Percentiles rank a stretch among this genome's conserved stretches.
Evolutionary conservation across 495 filamentous ascomycete genomes (phyloP).

Genomic region (Penicillium chermesinum): DNA sequence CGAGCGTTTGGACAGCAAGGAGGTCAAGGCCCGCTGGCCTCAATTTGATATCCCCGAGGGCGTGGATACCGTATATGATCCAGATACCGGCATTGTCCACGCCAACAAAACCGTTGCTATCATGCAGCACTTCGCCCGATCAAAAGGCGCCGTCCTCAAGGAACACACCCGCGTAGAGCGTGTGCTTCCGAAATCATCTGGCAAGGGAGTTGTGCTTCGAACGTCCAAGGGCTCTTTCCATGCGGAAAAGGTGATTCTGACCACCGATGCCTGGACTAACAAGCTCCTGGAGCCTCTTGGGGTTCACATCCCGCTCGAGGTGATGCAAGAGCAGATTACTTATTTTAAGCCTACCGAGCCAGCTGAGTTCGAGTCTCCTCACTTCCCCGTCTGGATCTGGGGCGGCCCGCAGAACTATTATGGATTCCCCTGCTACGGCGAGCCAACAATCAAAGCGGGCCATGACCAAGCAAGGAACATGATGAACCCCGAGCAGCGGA

Average conservation of each 20-base stretch:
- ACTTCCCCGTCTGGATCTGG: slow-evolving; percentile 29
- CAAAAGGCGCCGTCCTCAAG: slow-evolving; percentile 18
- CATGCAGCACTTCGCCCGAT: slow-evolving; percentile 20
- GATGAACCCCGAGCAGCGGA: slow-evolving; percentile 26
- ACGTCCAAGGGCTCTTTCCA: slow-evolving; percentile 22
- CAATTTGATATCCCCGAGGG: slow-evolving; percentile 23
- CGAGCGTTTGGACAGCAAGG: slow-evolving; percentile 17
- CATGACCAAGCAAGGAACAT: slow-evolving; percentile 24
- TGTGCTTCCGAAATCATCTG: slow-evolving; percentile 14
- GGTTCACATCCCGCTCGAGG: slow-evolving; percentile 20
- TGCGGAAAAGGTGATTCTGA: slow-evolving; percentile 22
- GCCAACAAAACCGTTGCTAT: slow-evolving; percentile 18
- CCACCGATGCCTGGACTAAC: slow-evolving; percentile 28
- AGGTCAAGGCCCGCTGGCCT: slow-evolving; percentile 26
- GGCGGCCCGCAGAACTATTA: slow-evolving; percentile 19
- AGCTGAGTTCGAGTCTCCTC: slow-evolving; percentile 11
- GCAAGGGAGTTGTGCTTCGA: slow-evolving; percentile 15
- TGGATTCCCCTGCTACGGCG: slow-evolving; percentile 25
- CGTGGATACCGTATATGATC: slow-evolving; percentile 21
- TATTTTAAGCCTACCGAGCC: slow-evolving; percentile 25
- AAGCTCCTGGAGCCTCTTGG: slow-evolving; percentile 22
- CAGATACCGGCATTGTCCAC: slow-evolving; percentile 25
- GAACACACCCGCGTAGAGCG: slow-evolving; percentile 24
- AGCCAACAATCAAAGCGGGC: slow-evolving; percentile 29
- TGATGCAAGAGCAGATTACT: slow-evolving; percentile 32